Percentiles rank a stretch among this genome's conserved stretches.
These are phyloP conservation scores for Fusarium domesticum DNA, from an alignment of 2,329 filamentous ascomycete species.

Conservation along the genomic window DNA sequence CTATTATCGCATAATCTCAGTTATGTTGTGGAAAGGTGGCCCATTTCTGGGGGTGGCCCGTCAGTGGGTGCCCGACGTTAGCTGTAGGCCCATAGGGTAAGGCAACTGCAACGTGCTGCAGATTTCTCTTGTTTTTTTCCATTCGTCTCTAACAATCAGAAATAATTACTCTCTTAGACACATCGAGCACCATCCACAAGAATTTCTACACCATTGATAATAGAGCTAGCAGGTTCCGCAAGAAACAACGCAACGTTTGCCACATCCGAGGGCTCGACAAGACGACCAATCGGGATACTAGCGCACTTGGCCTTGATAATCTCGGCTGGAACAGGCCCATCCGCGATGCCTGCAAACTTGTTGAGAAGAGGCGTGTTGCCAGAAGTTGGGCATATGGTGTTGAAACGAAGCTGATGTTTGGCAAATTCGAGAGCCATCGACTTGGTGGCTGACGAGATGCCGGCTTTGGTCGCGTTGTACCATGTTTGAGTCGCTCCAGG, in stretches of 20 bases:
- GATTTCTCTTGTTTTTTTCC: too few species aligned
- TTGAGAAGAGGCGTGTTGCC: slow-evolving; percentile 11
- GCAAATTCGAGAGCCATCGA: slow-evolving; percentile 15
- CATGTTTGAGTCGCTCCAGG: slow-evolving; percentile 10
- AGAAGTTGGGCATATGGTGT: slow-evolving; percentile 12
- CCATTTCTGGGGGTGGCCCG: too few species aligned
- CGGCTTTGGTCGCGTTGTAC: slow-evolving; percentile 15
- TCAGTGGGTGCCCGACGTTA: too few species aligned
- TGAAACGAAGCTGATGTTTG: slow-evolving; percentile 13
- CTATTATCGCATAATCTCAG: too few species aligned
- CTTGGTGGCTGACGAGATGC: slow-evolving; percentile 12
- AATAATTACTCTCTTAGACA: too few species aligned
- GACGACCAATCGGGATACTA: slow-evolving; percentile 20
- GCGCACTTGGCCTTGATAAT: slow-evolving; percentile 21
- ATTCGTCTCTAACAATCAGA: too few species aligned
- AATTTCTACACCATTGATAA: slow-evolving; percentile 17
- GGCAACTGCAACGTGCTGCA: too few species aligned
- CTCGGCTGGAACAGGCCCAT: slow-evolving; percentile 13
- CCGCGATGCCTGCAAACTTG: slow-evolving; percentile 17
- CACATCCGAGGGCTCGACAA: slow-evolving; percentile 19
- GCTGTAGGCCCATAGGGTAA: too few species aligned
- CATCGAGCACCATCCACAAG: slow-evolving; percentile 19
- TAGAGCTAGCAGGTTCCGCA: slow-evolving; percentile 17
- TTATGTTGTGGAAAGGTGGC: too few species aligned
- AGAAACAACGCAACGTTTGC: slow-evolving; percentile 20